Evolutionary conservation across 164 flowering plant species (phyloP).

Genomic region (Litsea cubeba): DNA sequence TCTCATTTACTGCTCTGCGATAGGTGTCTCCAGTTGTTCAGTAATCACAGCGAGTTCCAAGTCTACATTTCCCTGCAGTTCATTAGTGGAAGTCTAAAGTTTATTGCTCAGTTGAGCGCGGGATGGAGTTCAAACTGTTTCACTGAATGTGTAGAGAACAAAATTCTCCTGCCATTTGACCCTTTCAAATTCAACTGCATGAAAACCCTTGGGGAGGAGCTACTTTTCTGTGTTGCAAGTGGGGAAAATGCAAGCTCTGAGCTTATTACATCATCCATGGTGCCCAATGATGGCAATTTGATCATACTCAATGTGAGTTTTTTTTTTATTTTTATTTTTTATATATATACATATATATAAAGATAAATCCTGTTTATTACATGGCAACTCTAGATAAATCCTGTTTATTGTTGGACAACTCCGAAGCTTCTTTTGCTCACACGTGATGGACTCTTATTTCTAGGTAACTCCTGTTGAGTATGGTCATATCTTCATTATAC

Average conservation of each 20-base stretch:
- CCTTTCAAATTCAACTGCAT: conserved; percentile 9
- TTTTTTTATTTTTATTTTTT: too few species aligned
- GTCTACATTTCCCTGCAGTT: conserved; percentile 16
- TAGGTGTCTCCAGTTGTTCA: too few species aligned
- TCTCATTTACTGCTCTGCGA: not conserved
- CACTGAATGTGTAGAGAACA: not conserved
- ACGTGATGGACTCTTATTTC: conserved; percentile 1
- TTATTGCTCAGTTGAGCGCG: conserved; percentile 31
- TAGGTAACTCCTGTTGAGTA: conserved; percentile 33
- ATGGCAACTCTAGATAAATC: not conserved
- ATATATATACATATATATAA: too few species aligned
- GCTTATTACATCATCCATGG: conserved; percentile 21
- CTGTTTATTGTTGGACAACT: not conserved
- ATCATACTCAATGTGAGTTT: conserved; percentile 23
- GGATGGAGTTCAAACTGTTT: conserved; percentile 8
- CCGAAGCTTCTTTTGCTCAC: not conserved
- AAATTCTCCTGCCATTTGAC: conserved; percentile 1
- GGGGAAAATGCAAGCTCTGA: conserved; percentile 22
- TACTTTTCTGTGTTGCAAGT: conserved; percentile 23
- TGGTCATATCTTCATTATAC: conserved; percentile 33
- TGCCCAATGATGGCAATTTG: conserved; percentile 23
- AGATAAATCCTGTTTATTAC: too few species aligned
- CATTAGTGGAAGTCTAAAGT: conserved; percentile 20
- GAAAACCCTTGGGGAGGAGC: conserved; percentile 13
- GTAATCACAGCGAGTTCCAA: not conserved